phyloP scores from a whole-genome alignment of 129 eudicot species.

The Centrapalus pauciflorus region DNA sequence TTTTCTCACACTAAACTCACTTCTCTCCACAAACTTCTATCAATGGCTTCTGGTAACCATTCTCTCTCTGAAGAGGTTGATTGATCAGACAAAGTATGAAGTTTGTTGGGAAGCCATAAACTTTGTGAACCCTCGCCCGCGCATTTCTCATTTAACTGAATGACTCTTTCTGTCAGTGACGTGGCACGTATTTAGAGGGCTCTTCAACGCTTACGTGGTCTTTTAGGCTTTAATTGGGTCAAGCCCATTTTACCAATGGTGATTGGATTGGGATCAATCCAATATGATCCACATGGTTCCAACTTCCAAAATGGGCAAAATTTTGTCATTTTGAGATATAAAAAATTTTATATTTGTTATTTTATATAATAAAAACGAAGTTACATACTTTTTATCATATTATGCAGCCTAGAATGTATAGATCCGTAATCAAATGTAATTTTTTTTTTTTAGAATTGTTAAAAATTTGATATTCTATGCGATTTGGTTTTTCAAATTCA shows the following conservation, averaged over 20 bases:
- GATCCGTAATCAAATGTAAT: too few relatives aligned
- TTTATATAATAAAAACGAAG: too few relatives aligned
- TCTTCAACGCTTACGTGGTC: slow-evolving; percentile 1
- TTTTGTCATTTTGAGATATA: too few relatives aligned
- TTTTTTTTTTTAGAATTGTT: too few relatives aligned
- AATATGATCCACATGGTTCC: too few relatives aligned
- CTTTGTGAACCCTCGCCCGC: slow-evolving; percentile 39
- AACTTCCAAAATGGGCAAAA: too few relatives aligned
- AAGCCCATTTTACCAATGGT: neutral
- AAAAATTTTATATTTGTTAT: too few relatives aligned
- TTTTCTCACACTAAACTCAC: slow-evolving; percentile 3
- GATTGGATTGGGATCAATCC: neutral
- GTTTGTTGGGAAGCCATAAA: slow-evolving; percentile 30
- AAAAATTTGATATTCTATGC: too few relatives aligned
- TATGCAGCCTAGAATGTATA: too few relatives aligned
- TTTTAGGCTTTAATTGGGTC: slow-evolving; percentile 3
- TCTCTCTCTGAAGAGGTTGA: neutral
- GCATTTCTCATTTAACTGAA: slow-evolving; percentile 29
- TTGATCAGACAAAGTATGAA: neutral
- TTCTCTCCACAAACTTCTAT: neutral
- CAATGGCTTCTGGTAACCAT: slow-evolving; percentile 8
- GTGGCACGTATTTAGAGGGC: slow-evolving; percentile 13
- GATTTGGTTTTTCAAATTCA: too few relatives aligned
- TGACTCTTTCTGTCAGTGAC: slow-evolving; percentile 35
- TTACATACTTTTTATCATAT: too few relatives aligned